phyloP scores from a whole-genome alignment of 1,139 yeast genomes.

The Suhomyces coccinellae region DNA sequence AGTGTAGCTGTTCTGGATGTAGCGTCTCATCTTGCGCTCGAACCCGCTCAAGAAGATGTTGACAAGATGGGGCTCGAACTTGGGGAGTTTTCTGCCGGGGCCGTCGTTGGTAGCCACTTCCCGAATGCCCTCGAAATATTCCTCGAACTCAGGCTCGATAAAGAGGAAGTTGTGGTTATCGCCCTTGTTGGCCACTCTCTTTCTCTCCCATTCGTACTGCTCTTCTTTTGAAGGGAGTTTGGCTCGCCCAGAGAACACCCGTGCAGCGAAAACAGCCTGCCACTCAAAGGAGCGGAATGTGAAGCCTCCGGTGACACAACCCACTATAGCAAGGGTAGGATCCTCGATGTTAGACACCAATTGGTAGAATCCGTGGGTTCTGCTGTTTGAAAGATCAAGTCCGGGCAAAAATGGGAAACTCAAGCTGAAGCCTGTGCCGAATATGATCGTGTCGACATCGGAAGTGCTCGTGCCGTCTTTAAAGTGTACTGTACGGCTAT shows the following conservation, averaged over 20 bases:
- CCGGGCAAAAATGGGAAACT: constrained; percentile 43
- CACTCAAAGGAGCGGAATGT: constrained; percentile 52
- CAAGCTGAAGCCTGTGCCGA: constrained; percentile 52
- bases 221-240: constrained; percentile 35
- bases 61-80: constrained; percentile 24
- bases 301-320: constrained; percentile 40
- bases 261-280: constrained; percentile 45
- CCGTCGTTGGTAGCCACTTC: constrained; percentile 25
- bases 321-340: constrained; percentile 44
- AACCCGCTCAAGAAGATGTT: constrained; percentile 23
- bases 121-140: constrained; percentile 25
- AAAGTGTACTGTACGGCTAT: constrained; percentile 28
- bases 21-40: constrained; percentile 20
- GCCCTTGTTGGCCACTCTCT: constrained; percentile 23
- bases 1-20: constrained; percentile 15
- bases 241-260: constrained; percentile 44
- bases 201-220: constrained; percentile 32
- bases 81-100: constrained; percentile 27
- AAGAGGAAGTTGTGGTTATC: constrained; percentile 17
- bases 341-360: constrained; percentile 48
- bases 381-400: constrained; percentile 30
- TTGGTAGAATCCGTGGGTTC: constrained; percentile 39
- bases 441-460: constrained; percentile 40
- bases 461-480: constrained; percentile 28
- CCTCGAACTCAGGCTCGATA: constrained; percentile 25